Percentiles rank a stretch among this genome's conserved stretches.
phyloP scores from a whole-genome alignment of 176 grass and related monocot species.

The Carex littledalei region DNA sequence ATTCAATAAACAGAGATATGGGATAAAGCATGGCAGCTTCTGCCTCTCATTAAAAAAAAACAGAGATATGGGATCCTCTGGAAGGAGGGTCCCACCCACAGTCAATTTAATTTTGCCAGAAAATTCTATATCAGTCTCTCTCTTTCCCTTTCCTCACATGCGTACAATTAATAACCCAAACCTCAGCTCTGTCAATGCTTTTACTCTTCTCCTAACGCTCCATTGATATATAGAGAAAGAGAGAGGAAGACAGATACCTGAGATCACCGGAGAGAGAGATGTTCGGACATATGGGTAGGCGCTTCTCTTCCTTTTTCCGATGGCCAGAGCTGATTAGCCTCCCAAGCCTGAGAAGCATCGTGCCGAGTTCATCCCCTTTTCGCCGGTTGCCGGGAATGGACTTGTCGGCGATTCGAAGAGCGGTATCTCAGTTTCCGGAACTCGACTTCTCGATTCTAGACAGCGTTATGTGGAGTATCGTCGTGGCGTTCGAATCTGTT shows the following conservation, averaged over 20 bases:
- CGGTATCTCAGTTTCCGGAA: conserved; percentile 37
- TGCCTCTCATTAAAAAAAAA: too few relatives aligned
- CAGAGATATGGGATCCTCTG: background rate
- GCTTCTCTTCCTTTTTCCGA: conserved; percentile 52
- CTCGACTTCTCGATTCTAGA: conserved; percentile 42
- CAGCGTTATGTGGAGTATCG: conserved; percentile 53
- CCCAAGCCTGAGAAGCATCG: conserved; percentile 33
- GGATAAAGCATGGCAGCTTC: too few relatives aligned
- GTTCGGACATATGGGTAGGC: conserved; percentile 28
- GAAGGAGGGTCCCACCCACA: background rate
- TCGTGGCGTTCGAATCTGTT: conserved; percentile 68
- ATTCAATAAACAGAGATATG: background rate
- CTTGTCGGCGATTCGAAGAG: conserved; percentile 8
- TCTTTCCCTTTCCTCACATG: background rate
- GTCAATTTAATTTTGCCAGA: background rate
- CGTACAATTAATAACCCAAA: background rate
- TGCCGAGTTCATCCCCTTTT: conserved; percentile 25
- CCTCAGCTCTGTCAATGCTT: background rate
- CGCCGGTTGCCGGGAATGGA: conserved; percentile 5
- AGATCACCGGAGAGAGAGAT: background rate
- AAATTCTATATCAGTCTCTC: conserved; percentile 14
- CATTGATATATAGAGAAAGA: background rate
- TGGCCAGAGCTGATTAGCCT: conserved; percentile 46
- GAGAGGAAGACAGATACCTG: background rate
- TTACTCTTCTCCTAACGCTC: background rate